These are phyloP conservation scores for Cystobasidiaceae sp. DNA, from an alignment of 1,284 basidiomycete genomes.

Conservation along the genomic window DNA sequence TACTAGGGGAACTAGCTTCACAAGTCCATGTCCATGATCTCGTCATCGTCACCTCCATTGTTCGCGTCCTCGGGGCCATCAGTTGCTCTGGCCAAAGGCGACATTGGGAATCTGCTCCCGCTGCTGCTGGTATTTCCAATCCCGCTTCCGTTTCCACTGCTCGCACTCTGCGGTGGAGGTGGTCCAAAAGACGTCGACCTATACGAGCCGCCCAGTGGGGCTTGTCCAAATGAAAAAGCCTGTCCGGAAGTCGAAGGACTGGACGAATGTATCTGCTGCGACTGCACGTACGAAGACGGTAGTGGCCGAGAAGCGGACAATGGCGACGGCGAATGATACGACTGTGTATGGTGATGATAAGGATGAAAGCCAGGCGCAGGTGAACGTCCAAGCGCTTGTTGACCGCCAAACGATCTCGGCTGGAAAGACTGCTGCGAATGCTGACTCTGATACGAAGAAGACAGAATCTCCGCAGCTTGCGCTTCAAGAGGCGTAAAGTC, in stretches of 20 bases:
- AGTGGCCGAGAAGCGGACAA: not conserved
- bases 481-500: conserved; percentile 4
- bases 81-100: conserved; percentile 2
- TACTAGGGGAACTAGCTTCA: too few species aligned
- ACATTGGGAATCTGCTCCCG: conserved; percentile 5
- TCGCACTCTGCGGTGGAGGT: not conserved
- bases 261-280: not conserved
- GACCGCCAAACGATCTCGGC: not conserved
- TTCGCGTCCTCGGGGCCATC: not conserved
- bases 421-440: not conserved
- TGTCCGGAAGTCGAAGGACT: conserved; percentile 9
- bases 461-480: conserved; percentile 16
- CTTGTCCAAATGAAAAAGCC: conserved; percentile 25
- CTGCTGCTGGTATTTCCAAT: not conserved
- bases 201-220: conserved; percentile 2
- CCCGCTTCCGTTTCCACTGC: not conserved
- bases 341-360: not conserved
- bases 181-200: conserved; percentile 13
- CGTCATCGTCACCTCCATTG: conserved; percentile 13
- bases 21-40: conserved; percentile 31
- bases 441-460: conserved; percentile 9
- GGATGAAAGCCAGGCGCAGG: conserved; percentile 5
- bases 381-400: not conserved
- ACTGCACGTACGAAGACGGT: not conserved
- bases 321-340: not conserved